phyloP scores from a whole-genome alignment of 2,329 filamentous ascomycete species.

The Diaporthe humulicola region DNA sequence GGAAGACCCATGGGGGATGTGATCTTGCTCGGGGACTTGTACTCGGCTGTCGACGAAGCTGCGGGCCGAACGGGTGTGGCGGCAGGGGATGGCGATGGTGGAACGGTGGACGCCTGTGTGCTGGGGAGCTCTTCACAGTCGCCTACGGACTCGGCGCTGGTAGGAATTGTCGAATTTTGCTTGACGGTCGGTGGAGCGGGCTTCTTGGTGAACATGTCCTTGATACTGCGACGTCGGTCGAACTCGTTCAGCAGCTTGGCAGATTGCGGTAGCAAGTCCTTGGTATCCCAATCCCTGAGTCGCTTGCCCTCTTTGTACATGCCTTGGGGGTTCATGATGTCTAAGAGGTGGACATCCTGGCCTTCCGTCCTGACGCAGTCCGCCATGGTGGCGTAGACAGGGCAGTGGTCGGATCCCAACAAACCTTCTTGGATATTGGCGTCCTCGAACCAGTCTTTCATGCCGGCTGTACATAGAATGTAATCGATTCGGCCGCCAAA shows the following conservation, averaged over 20 bases:
- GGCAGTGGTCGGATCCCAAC: slow-evolving; percentile 96
- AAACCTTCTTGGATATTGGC: slow-evolving; percentile 94
- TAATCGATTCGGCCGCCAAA: slow-evolving; percentile 96
- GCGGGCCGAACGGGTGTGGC: not conserved
- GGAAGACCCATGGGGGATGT: not conserved
- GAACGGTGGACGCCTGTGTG: not conserved
- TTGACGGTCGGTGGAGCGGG: slow-evolving; percentile 40
- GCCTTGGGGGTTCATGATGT: slow-evolving; percentile 83
- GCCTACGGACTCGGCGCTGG: not conserved
- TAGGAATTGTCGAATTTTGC: not conserved
- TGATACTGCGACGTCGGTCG: slow-evolving; percentile 84
- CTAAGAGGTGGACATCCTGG: slow-evolving; percentile 67
- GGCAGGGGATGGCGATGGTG: slow-evolving; percentile 16
- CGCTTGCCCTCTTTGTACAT: slow-evolving; percentile 78
- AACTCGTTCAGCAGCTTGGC: slow-evolving; percentile 91
- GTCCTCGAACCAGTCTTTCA: slow-evolving; percentile 83
- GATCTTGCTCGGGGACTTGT: not conserved
- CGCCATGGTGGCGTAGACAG: slow-evolving; percentile 83
- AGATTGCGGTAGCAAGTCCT: slow-evolving; percentile 79
- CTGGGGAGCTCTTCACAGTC: not conserved
- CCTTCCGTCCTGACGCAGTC: slow-evolving; percentile 69
- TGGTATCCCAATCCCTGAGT: slow-evolving; percentile 74
- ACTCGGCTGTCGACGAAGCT: slow-evolving; percentile 1
- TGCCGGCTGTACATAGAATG: slow-evolving; percentile 83
- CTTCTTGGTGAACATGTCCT: slow-evolving; percentile 88